Evolutionary conservation across 2,329 filamentous ascomycete genomes (phyloP), one percentile per base, ranked within the genome.

Genomic region (Aspergillus ustus): DNA sequence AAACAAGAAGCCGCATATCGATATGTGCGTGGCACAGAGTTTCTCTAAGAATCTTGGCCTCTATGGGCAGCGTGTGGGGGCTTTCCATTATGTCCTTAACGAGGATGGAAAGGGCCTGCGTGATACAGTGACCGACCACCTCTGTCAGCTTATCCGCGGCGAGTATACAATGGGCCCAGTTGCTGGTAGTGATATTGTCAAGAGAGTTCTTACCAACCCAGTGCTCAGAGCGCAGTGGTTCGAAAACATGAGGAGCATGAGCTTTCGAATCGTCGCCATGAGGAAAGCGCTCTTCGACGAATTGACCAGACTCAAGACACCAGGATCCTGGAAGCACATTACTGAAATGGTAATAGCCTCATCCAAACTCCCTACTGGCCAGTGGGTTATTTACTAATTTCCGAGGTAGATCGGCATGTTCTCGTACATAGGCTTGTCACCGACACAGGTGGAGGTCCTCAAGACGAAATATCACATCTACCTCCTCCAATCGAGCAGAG

Each of bases 321-420:
- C 93, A 0, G 94, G 93, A 45, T 91, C 87, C n/a, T 98, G 94
- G 94, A 93, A 93, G 77, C 95, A 98, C 81, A 96, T 98, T 76
- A 95, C 93, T 25, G 25, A 3, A 25, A 25, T 25, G 25, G 25
- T 25, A 3, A 25, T 1, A 4, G 25, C 25, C 25, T 25, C 25
- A 25, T 25, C 25, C 25, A 25, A 25, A 25, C 25, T 25, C 2
- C 25, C 2, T 25, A 25, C 25, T 25, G 6, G 25, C 25, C 25
- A 25, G 25, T 25, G 4, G 25, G 25, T 3, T 25, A 5, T 4
- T 25, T 25, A 5, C 25, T 25, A 25, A 25, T 25, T 25, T 25
- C 3, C 25, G 50, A 91, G 97, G 71, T 95, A 77, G 73, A 77
- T 72, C 72, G 93, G 93, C 81, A 98, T 97, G 94, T 97, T 97